phyloP scores from a whole-genome alignment of 176 grass and related monocot species.

The Rhynchospora pubera region DNA sequence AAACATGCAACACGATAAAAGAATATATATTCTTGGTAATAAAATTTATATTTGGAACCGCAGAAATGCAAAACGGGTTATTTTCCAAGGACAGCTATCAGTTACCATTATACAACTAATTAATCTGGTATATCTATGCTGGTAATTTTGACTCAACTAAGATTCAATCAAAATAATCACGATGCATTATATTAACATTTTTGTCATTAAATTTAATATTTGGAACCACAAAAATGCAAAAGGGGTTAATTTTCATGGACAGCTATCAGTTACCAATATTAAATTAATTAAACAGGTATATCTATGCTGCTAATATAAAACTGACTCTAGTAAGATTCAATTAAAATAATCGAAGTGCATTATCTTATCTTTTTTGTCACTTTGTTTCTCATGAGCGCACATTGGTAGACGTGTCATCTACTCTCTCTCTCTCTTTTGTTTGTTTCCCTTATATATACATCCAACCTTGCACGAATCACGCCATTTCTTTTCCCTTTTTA shows the following conservation, averaged over 20 bases:
- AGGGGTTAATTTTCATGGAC: not conserved
- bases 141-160: not conserved
- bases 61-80: not conserved
- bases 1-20: not conserved
- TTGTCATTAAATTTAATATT: not conserved
- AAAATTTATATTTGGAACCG: too few relatives aligned
- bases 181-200: not conserved
- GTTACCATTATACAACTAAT: not conserved
- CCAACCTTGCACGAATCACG: not conserved
- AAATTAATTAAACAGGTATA: not conserved
- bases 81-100: not conserved
- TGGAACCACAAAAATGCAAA: too few relatives aligned
- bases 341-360: not conserved
- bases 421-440: conserved; percentile 7
- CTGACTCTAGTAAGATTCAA: not conserved
- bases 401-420: conserved; percentile 10
- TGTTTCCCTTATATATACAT: conserved; percentile 8
- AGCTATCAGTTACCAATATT: not conserved
- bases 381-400: conserved; percentile 2
- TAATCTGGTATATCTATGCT: not conserved
- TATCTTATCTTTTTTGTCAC: conserved; percentile 14
- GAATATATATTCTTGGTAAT: not conserved
- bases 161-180: not conserved
- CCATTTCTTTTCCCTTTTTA: not conserved
- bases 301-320: not conserved